Percentiles rank a stretch among this genome's conserved stretches.
phyloP scores from a whole-genome alignment of 1,139 yeast species.

The Candida smagusa region DNA sequence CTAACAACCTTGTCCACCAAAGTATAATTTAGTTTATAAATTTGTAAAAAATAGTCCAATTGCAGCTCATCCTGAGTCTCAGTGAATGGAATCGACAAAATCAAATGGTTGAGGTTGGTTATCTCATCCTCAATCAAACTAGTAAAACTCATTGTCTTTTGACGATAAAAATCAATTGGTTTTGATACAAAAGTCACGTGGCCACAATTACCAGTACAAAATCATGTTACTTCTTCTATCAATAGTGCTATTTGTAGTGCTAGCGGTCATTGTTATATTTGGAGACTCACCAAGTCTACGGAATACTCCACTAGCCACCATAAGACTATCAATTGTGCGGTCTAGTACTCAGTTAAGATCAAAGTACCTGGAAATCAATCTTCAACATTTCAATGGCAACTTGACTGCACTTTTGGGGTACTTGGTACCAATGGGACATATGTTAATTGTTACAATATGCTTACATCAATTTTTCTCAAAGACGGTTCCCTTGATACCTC shows the following conservation, averaged over 20 bases:
- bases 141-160: conserved; percentile 9
- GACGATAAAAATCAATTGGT: background rate
- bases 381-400: conserved; percentile 14
- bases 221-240: conserved; percentile 2
- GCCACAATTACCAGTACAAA: background rate
- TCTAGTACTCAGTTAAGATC: conserved; percentile 1
- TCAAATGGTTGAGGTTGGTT: conserved; percentile 24
- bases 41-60: conserved; percentile 25
- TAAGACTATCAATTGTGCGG: conserved; percentile 12
- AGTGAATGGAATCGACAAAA: conserved; percentile 36
- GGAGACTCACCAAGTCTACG: conserved; percentile 54
- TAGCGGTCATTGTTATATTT: conserved; percentile 32
- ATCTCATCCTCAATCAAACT: conserved; percentile 25
- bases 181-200: background rate
- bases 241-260: conserved; percentile 3
- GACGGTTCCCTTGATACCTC: conserved; percentile 29
- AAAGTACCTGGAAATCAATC: conserved; percentile 9
- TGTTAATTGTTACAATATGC: conserved; percentile 43
- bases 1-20: conserved; percentile 11
- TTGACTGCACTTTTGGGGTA: conserved; percentile 25
- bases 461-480: conserved; percentile 43
- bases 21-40: conserved; percentile 31
- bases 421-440: conserved; percentile 51
- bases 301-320: conserved; percentile 27
- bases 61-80: conserved; percentile 8